Conservation (phyloP, 169 alveolate genomes). For the Ichthyophthirius multifiliis region DNA sequence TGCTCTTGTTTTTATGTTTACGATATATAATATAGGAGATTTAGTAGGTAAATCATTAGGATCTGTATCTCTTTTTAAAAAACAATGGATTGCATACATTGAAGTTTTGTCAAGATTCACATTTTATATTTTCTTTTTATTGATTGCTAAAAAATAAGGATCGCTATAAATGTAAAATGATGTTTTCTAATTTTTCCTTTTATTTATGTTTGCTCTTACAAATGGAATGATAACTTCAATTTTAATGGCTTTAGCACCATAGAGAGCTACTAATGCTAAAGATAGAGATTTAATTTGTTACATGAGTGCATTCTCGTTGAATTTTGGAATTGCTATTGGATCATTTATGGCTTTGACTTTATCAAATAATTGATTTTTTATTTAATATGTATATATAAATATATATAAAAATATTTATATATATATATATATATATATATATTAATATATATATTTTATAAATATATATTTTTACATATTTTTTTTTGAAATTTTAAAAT, state of each 20-base stretch:
- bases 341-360: background rate
- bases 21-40: background rate
- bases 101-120: background rate
- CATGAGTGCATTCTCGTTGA: constrained; percentile 2
- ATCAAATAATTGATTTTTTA: too few species aligned
- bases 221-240: background rate
- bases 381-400: too few species aligned
- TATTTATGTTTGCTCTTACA: background rate
- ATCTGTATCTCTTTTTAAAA: background rate
- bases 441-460: too few species aligned
- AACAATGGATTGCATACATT: background rate
- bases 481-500: too few species aligned
- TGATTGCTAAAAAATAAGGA: background rate
- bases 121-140: background rate
- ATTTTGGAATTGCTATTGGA: constrained; percentile 18
- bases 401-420: too few species aligned
- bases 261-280: background rate
- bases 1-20: background rate
- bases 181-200: too few species aligned
- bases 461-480: too few species aligned
- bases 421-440: too few species aligned
- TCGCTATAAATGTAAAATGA: background rate
- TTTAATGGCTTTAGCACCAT: constrained; percentile 15
- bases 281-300: background rate
- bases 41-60: background rate